Percentiles rank a stretch among this genome's conserved stretches.
phyloP scores from a whole-genome alignment of 345 rosid species.

The Stellera chamaejasme region DNA sequence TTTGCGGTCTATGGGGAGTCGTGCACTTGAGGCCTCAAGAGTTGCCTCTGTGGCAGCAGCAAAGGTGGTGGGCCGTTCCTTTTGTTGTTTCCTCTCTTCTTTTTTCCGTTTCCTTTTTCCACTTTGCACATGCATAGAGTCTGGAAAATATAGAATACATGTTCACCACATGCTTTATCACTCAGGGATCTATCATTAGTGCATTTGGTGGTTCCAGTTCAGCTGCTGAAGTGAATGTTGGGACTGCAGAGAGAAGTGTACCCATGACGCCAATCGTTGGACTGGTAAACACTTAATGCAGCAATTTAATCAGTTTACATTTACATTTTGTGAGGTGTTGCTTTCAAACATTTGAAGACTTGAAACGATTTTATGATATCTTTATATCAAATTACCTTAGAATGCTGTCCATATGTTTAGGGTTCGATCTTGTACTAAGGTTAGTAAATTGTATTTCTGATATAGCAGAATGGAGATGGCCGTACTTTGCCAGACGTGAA shows the following conservation, averaged over 20 bases:
- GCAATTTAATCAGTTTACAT: background rate
- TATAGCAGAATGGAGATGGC: slow-evolving; percentile 46
- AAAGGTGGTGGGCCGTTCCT: slow-evolving; percentile 27
- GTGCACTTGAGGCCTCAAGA: slow-evolving; percentile 43
- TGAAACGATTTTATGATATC: background rate
- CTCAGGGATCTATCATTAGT: slow-evolving; percentile 25
- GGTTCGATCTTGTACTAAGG: background rate
- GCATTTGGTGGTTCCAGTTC: slow-evolving; percentile 32
- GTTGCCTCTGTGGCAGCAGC: slow-evolving; percentile 27
- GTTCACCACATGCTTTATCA: slow-evolving; percentile 11
- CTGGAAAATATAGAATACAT: background rate
- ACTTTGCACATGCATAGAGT: background rate
- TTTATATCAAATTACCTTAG: background rate
- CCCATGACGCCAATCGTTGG: slow-evolving; percentile 39
- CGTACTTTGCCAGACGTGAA: slow-evolving; percentile 42
- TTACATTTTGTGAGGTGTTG: background rate
- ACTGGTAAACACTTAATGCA: slow-evolving; percentile 23
- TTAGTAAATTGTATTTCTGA: background rate
- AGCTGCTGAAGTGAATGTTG: slow-evolving; percentile 27
- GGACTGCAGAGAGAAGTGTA: slow-evolving; percentile 30
- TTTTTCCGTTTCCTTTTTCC: background rate
- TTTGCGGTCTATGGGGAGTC: slow-evolving; percentile 38
- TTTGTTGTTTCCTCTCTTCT: background rate
- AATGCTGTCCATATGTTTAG: background rate
- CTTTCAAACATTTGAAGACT: no score